Percentiles rank a stretch among this genome's conserved stretches.
Conservation (phyloP, 495 filamentous ascomycete species). For the Copromyces sp. region DNA sequence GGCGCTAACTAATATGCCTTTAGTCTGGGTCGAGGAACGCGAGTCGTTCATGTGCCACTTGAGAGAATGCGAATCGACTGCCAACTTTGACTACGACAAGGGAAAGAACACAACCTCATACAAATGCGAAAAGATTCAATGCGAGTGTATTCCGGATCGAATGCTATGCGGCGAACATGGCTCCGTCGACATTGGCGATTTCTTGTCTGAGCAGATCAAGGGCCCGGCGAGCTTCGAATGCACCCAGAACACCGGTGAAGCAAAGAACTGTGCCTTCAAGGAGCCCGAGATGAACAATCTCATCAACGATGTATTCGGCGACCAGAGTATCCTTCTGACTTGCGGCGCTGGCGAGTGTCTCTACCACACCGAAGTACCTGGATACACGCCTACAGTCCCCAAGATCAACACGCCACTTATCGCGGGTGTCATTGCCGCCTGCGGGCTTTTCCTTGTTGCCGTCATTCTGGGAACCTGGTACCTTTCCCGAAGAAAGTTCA, state of each 20-base stretch:
- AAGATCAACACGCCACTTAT: constrained; percentile 96
- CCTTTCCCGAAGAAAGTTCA: constrained; percentile 61
- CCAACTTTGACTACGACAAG: constrained; percentile 49
- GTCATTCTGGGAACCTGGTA: constrained; percentile 83
- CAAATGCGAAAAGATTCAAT: constrained; percentile 71
- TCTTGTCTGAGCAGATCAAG: constrained; percentile 65
- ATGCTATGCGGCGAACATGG: constrained; percentile 89
- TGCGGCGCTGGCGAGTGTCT: constrained; percentile 88
- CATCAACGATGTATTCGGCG: constrained; percentile 81
- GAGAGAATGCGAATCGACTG: constrained; percentile 64
- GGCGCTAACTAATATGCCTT: constrained; percentile 27
- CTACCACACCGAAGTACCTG: constrained; percentile 82
- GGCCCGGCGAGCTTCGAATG: constrained; percentile 80
- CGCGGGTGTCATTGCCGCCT: constrained; percentile 83
- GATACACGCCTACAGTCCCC: constrained; percentile 80
- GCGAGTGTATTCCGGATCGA: constrained; percentile 78
- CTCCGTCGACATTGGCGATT: constrained; percentile 86
- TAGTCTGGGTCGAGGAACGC: constrained; percentile 84
- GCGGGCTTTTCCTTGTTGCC: constrained; percentile 75
- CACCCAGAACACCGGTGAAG: constrained; percentile 47
- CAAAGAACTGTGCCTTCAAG: constrained; percentile 63
- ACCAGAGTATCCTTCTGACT: constrained; percentile 71
- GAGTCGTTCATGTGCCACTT: constrained; percentile 96
- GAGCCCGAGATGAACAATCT: constrained; percentile 86
- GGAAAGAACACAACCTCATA: constrained; percentile 70